Base-by-base conservation (phyloP, 75 land plant species). In the Cunninghamia lanceolata region DNA sequence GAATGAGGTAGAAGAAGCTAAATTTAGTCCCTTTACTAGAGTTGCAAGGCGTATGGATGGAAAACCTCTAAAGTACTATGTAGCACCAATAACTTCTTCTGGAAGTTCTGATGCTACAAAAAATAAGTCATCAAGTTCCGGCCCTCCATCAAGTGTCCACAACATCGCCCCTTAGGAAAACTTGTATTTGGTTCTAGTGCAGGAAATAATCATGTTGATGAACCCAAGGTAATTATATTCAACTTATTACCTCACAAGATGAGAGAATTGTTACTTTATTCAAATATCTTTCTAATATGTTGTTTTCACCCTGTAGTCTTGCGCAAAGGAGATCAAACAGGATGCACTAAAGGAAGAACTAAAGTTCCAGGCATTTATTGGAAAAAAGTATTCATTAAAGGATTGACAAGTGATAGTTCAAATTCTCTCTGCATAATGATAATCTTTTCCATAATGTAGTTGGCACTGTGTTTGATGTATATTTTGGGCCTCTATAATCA, bases 111-210 rank as follows among this genome's bases (percentile, higher is more conserved):
- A 28, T 45, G n/a, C 28, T 54, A 6, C 76, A 9, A 88, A 77
- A 85, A 87, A 52, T 54, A 86, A 59, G 53, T 68, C 84, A 76
- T 50, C 77, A 8, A 25, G 84, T 9, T 47, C 53, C 73, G 59
- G 70, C 19, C 54, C 68, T 83, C 50, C 89, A 39, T 74, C 87
- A 77, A 83, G 82, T 39, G 34, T 25, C n/a, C 88, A 70, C 52
- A 82, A 7, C 86, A 82, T 40, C 85, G 87, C 68, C 87, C 84
- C 36, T 75, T 88, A 50, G 98, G 98, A 66, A 97, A 97, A 90
- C 96, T 97, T 85, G 96, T 97, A 19, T 97, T 97, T 91, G 99
- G 99, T 28, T 87, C 92, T 56, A 89, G 86, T 66, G 88, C 88
- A 9, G 91, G 86, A 82, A 89, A 82, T 43, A 74, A 87, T 83